Evolutionary conservation across 139 green algal genomes (phyloP), one percentile per base, ranked within the genome.

Genomic region (Volvox reticuliferus): DNA sequence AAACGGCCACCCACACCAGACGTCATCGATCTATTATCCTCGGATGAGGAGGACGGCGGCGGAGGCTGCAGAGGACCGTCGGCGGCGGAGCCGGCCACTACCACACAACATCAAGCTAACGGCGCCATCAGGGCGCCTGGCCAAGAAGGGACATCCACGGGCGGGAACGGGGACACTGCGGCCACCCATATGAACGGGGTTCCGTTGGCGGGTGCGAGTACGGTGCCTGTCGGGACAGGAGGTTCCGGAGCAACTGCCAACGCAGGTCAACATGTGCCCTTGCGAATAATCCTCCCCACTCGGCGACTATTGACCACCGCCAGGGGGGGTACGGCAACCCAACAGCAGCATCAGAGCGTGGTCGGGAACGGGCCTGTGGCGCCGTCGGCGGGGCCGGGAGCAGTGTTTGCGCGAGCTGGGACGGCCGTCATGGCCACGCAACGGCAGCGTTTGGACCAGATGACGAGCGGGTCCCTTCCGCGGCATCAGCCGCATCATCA

Each of bases 11-110:
- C 87, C 9, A 84, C 75, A 21, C 63, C 69, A 3, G 65, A 86
- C 2, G 73, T 86, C 3, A 88, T 92, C 12, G 88, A 92, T 21
- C 68, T 88, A 20, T 33, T 26, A 0, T 82, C 87, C 37, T 89
- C 85, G 67, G 91, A 93, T 22, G 91, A 93, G 17, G 91, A 93
- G 1, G 90, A 86, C 2, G 88, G 28, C 79, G 79, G 24, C 22
- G 77, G 87, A 6, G 55, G 32, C 12, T 19, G 44, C 12, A 63
- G 18, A n/a, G 79, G 63, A 30, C 35, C 26, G 26, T 55, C 36
- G 44, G 80, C 26, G 12, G 26, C n/a, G 61, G 65, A 44, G 71
- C 32, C 37, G 44, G 44, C 5, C 44, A 55, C 44, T 9, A 55
- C 44, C 44, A 55, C 44, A 9, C 44, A 55, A 9, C 44, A 55